A percentile compares a stretch with the other conserved stretches of the same genome.
phyloP scores from a whole-genome alignment of 108 stramenopile genomes.

The Cyclotella baltica region DNA sequence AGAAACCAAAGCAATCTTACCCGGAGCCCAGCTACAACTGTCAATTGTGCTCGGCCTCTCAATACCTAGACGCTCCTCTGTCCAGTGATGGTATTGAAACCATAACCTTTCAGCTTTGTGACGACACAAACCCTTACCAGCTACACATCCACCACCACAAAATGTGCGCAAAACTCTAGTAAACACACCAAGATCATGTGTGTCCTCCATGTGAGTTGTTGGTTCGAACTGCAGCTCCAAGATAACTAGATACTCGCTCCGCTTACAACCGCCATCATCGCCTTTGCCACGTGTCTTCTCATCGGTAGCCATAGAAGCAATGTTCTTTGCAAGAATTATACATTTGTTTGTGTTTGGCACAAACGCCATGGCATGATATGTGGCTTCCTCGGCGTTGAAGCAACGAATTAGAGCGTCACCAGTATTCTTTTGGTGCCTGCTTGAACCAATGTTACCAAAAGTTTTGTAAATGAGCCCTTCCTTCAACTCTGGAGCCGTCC shows the following conservation, averaged over 20 bases:
- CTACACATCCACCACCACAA: not conserved
- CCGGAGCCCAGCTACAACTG: not conserved
- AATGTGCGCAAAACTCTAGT: not conserved
- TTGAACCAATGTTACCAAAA: slow-evolving; percentile 4
- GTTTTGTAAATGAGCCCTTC: slow-evolving; percentile 14
- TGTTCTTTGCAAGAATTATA: not conserved
- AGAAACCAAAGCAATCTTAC: not conserved
- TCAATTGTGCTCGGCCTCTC: not conserved
- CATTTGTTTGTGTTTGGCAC: not conserved
- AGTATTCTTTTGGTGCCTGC: not conserved
- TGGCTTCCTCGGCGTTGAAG: not conserved
- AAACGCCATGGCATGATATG: slow-evolving; percentile 12
- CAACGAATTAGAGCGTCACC: slow-evolving; percentile 12
- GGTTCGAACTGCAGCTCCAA: not conserved
- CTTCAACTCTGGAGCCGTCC: slow-evolving; percentile 10
- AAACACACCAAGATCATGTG: not conserved
- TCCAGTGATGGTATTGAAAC: slow-evolving; percentile 19
- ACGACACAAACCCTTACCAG: slow-evolving; percentile 6
- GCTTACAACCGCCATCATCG: not conserved
- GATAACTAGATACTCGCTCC: not conserved
- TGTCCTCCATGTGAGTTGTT: slow-evolving; percentile 2
- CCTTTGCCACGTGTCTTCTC: not conserved
- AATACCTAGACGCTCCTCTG: not conserved
- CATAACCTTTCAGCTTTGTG: not conserved
- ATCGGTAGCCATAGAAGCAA: slow-evolving; percentile 5